These are phyloP conservation scores for Carnegiea gigantea DNA, from an alignment of 179 eudicot genomes.

Conservation along the genomic window DNA sequence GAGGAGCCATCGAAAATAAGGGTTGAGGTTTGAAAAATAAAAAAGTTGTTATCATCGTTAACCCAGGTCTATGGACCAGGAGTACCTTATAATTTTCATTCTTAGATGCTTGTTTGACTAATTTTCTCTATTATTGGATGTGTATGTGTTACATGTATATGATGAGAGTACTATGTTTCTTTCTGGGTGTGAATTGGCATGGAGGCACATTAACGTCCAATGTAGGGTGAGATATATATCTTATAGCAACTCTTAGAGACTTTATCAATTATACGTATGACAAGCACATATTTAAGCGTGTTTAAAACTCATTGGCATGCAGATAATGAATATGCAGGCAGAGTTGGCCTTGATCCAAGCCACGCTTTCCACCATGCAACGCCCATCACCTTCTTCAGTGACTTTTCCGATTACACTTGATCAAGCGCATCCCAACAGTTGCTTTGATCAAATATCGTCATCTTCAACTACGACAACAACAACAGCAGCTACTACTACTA, in stretches of 20 bases:
- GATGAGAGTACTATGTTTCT: no score
- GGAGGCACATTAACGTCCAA: no score
- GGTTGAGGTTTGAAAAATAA: no score
- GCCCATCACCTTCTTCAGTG: conserved; percentile 12
- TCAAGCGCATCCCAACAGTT: not conserved
- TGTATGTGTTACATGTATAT: no score
- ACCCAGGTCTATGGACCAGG: no score
- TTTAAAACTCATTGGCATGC: not conserved
- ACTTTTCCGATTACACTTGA: not conserved
- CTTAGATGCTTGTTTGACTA: no score
- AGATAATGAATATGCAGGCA: conserved; percentile 61
- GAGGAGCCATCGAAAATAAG: no score
- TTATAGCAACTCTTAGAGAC: not conserved
- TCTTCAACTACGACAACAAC: conserved; percentile 9
- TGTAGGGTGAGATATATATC: no score
- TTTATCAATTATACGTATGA: not conserved
- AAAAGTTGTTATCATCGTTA: no score
- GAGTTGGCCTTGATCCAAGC: conserved; percentile 58
- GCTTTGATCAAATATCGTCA: conserved; percentile 24
- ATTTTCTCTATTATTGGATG: no score
- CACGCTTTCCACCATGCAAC: conserved; percentile 45
- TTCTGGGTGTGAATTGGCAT: no score
- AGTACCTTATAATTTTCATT: no score
- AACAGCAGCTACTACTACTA: not conserved
- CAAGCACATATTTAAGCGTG: not conserved